Conservation (phyloP, 768 basidiomycete species). For the Amanita exitialis region DNA sequence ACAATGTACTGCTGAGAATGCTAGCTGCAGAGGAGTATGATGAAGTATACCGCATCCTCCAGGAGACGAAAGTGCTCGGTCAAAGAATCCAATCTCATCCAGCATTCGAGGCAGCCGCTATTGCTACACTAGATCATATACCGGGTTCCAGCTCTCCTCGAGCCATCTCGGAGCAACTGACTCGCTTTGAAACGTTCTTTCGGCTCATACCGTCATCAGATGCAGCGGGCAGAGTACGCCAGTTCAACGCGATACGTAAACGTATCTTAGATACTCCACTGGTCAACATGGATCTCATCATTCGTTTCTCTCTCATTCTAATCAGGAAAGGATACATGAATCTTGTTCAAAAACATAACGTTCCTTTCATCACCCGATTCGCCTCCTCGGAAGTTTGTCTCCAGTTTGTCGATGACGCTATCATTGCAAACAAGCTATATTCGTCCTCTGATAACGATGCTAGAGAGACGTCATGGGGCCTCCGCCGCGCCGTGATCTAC, state of each 20-base stretch:
- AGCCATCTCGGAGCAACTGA: background rate
- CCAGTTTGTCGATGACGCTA: conserved; percentile 30
- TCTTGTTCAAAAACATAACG: conserved; percentile 12
- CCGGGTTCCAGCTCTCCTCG: background rate
- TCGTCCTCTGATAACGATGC: conserved; percentile 7
- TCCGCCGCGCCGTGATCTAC: conserved; percentile 31
- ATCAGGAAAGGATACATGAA: conserved; percentile 28
- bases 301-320: conserved; percentile 22
- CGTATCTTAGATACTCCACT: conserved; percentile 15
- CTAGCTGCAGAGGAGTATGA: conserved; percentile 13
- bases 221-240: background rate
- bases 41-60: conserved; percentile 20
- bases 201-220: conserved; percentile 9
- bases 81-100: conserved; percentile 18
- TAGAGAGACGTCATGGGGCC: conserved; percentile 7
- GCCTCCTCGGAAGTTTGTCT: conserved; percentile 21
- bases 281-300: conserved; percentile 18
- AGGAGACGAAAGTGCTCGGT: conserved; percentile 21
- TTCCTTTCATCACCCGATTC: conserved; percentile 35
- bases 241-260: conserved; percentile 14
- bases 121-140: conserved; percentile 11
- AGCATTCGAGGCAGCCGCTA: conserved; percentile 19
- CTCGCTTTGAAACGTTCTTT: conserved; percentile 11
- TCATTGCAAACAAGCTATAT: conserved; percentile 15
- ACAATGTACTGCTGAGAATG: conserved; percentile 14